These are phyloP conservation scores for Fremontodendron californicum DNA, from an alignment of 345 rosid species.

Conservation along the genomic window DNA sequence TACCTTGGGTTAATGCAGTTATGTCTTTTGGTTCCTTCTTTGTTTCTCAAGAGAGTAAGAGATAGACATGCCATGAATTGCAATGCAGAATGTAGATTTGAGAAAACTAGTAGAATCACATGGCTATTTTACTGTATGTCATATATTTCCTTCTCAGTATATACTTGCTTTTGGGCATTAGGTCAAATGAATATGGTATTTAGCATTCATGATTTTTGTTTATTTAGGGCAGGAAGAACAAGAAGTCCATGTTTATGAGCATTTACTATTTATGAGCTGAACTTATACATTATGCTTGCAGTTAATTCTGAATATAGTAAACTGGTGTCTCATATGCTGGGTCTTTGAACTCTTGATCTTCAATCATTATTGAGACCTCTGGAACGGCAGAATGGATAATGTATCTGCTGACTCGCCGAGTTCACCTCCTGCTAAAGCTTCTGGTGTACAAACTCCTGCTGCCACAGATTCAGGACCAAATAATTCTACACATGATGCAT, in stretches of 20 bases:
- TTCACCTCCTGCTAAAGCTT: conserved; percentile 34
- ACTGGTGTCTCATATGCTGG: conserved; percentile 15
- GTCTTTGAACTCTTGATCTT: conserved; percentile 12
- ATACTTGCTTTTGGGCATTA: background rate
- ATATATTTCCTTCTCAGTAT: background rate
- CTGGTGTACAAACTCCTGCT: conserved; percentile 36
- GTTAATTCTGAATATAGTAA: background rate
- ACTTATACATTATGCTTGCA: conserved; percentile 8
- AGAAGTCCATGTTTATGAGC: background rate
- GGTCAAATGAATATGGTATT: background rate
- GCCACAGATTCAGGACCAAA: conserved; percentile 31
- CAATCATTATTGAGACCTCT: conserved; percentile 10
- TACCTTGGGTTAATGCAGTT: background rate
- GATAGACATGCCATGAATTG: background rate
- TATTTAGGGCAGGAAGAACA: background rate
- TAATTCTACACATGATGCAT: conserved; percentile 42
- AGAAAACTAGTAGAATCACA: background rate
- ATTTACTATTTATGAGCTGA: background rate
- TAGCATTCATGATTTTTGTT: background rate
- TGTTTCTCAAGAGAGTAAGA: background rate
- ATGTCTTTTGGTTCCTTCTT: background rate
- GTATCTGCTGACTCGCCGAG: conserved; percentile 42
- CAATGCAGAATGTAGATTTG: background rate
- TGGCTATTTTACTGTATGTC: background rate
- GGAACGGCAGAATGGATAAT: conserved; percentile 33